These are phyloP conservation scores for Russula sp. DNA, from an alignment of 768 basidiomycete species.

Conservation along the genomic window DNA sequence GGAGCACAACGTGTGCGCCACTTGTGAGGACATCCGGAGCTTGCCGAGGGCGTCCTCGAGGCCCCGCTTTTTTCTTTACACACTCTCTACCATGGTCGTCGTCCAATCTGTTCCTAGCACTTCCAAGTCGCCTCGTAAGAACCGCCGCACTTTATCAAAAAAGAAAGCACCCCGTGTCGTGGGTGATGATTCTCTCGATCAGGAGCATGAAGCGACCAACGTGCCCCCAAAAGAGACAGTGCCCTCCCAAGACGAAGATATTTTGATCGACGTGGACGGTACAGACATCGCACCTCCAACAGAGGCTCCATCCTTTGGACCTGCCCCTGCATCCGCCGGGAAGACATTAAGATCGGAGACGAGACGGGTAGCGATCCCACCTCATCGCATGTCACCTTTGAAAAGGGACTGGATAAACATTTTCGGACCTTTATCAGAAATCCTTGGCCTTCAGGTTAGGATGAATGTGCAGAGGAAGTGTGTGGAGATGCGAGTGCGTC, in stretches of 20 bases:
- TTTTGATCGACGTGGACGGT: slow-evolving; percentile 57
- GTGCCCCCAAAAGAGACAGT: slow-evolving; percentile 3
- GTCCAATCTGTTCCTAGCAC: slow-evolving; percentile 38
- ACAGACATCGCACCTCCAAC: slow-evolving; percentile 44
- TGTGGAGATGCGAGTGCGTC: slow-evolving; percentile 87
- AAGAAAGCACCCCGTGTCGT: slow-evolving; percentile 40
- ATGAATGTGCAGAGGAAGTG: slow-evolving; percentile 91
- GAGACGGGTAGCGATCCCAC: slow-evolving; percentile 88
- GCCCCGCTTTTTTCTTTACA: background rate
- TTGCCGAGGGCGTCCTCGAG: background rate
- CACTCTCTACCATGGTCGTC: slow-evolving; percentile 42
- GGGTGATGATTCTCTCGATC: slow-evolving; percentile 9
- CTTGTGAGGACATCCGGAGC: background rate
- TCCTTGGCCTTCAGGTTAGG: slow-evolving; percentile 89
- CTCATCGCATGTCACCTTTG: slow-evolving; percentile 95
- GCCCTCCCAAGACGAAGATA: slow-evolving; percentile 51
- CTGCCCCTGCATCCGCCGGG: slow-evolving; percentile 54
- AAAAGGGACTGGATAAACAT: slow-evolving; percentile 96
- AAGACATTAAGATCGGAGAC: slow-evolving; percentile 73
- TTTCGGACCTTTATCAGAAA: slow-evolving; percentile 93
- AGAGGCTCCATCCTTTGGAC: slow-evolving; percentile 64
- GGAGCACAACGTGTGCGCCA: background rate
- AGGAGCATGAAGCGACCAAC: slow-evolving; percentile 17
- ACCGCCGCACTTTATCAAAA: slow-evolving; percentile 48
- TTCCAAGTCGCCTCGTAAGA: slow-evolving; percentile 34